Base-by-base conservation (phyloP, 176 grass and related monocot genomes). In the Secale cereale region DNA sequence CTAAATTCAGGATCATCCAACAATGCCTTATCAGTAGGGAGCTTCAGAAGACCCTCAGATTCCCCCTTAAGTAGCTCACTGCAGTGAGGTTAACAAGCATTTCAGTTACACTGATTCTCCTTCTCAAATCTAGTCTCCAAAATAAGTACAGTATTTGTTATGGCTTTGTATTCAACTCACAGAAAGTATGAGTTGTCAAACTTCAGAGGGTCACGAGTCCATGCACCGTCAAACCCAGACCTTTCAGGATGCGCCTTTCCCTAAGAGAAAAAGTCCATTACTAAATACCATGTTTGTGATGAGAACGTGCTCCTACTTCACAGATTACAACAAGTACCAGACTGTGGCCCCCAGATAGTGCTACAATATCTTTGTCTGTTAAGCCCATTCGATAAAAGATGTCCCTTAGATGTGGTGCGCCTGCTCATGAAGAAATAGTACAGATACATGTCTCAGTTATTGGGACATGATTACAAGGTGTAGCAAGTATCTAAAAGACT, bases 371-470 rank as follows among this genome's bases (percentile, higher is more conserved):
- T 89, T 94, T 99, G 85, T 99, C 93, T 27, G 90, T 85, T 77
- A 99, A 85, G 67, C 93, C 93, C 97, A 96, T 99, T 80, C 97
- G 88, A 60, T 88, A 85, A 82, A 99, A 96, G 85, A 99, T 94
- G 56, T 96, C 93, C 88, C 90, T 94, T 3, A 99, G 87, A 89
- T 96, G 96, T 33, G 77, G 81, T 54, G 83, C 81, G 59, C 93
- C 97, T 99, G 84, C 54, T 68, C 46, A 60, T 14, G 30, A 79
- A 59, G 78, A 10, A 78, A 83, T 62, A 56, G 28, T 8, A 45
- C 50, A 83, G 23, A 83, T 17, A 75, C 8, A 23, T 16, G 57
- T 16, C 41, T 83, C 39, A 75, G 48, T 23, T 52, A 50, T 10
- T 80, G 11, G 74, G 17, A 83, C 37, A 48, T 75, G 43, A 66